Conservation (phyloP, 2,329 filamentous ascomycete species). For the Tothia fuscella region DNA sequence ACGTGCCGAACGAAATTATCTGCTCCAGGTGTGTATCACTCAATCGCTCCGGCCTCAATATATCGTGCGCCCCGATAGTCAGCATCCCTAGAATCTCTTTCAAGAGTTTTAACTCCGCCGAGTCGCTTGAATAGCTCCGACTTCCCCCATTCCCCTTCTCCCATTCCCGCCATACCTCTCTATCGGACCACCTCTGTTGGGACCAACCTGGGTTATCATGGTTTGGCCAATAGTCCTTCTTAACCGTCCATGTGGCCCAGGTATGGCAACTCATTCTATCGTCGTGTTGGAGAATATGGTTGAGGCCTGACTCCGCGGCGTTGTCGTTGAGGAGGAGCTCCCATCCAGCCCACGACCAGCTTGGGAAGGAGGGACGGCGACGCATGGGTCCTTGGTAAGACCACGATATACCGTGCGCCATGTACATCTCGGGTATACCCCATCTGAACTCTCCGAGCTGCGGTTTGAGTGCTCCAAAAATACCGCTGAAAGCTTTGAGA, state of each 20-base stretch:
- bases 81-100: no score
- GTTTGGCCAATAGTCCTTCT: no score
- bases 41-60: no score
- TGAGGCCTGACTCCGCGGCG: background rate
- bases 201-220: no score
- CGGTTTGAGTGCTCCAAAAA: background rate
- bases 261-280: background rate
- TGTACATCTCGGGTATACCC: background rate
- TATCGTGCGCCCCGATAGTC: no score
- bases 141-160: no score
- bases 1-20: no score
- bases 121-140: no score
- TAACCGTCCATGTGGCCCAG: background rate
- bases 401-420: background rate
- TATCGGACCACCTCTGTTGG: no score
- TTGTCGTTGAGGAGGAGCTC: background rate
- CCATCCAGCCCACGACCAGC: conserved; percentile 9
- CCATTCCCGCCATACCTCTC: no score
- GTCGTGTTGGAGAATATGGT: background rate
- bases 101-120: no score
- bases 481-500: conserved; percentile 6
- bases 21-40: no score
- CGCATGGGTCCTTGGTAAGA: background rate
- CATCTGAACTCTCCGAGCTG: background rate
- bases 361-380: background rate